These are phyloP conservation scores for Aeminium ludgeri DNA, from an alignment of 495 filamentous ascomycete species.

Conservation along the genomic window DNA sequence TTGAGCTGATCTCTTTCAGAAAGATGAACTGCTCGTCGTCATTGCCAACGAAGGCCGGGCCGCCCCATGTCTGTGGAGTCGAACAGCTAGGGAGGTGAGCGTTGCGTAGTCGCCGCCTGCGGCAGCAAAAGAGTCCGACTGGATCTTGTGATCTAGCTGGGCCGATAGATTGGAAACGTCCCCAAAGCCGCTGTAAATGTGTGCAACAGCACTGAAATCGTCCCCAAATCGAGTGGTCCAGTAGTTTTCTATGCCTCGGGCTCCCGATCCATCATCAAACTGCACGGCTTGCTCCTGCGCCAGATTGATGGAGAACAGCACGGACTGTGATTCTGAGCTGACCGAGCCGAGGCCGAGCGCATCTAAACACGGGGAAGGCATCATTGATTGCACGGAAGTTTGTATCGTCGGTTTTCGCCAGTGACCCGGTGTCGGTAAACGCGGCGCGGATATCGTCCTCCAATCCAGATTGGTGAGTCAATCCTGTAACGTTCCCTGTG, in stretches of 20 bases:
- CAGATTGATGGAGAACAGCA: constrained; percentile 37
- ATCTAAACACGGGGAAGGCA: constrained; percentile 39
- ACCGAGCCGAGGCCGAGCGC: constrained; percentile 37
- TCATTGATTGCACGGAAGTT: constrained; percentile 37
- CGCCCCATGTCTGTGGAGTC: constrained; percentile 24
- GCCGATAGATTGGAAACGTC: constrained; percentile 22
- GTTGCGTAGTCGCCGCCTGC: constrained; percentile 26
- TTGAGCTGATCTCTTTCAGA: constrained; percentile 25
- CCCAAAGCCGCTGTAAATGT: constrained; percentile 38
- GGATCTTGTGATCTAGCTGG: constrained; percentile 32
- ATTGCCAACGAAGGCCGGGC: constrained; percentile 15
- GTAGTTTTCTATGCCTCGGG: constrained; percentile 26
- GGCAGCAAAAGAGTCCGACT: constrained; percentile 30
- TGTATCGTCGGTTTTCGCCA: constrained; percentile 32
- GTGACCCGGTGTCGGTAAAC: constrained; percentile 29
- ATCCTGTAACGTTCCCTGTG: constrained; percentile 29
- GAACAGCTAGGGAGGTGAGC: constrained; percentile 21
- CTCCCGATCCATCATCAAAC: constrained; percentile 33
- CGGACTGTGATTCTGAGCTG: constrained; percentile 20
- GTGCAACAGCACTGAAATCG: constrained; percentile 37
- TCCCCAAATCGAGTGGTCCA: constrained; percentile 39
- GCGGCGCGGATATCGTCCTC: constrained; percentile 33
- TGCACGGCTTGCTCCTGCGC: constrained; percentile 38
- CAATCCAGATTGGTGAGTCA: constrained; percentile 32
- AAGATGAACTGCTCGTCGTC: constrained; percentile 19